A percentile compares a stretch with the other conserved stretches of the same genome.
These are phyloP conservation scores for Thoreauomyces humboldtii DNA, from an alignment of 192 early-diverging fungal genomes.

Conservation along the genomic window DNA sequence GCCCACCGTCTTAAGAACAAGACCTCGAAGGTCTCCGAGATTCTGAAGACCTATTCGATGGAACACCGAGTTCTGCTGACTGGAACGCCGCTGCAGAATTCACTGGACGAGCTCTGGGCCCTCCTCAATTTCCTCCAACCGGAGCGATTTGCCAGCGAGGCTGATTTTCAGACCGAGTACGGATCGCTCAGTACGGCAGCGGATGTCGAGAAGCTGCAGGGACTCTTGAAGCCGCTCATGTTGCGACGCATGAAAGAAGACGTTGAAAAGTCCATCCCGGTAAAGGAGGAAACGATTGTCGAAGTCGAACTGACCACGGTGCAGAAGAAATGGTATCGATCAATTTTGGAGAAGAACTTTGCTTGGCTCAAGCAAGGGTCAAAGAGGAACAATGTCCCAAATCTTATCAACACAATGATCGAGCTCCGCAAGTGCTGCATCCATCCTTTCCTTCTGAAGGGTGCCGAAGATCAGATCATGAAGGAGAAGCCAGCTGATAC, in stretches of 20 bases:
- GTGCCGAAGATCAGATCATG: conserved; percentile 77
- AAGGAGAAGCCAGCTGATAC: conserved; percentile 58
- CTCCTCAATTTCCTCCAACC: conserved; percentile 82
- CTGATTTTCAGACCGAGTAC: conserved; percentile 66
- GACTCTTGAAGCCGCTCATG: conserved; percentile 79
- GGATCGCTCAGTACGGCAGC: conserved; percentile 63
- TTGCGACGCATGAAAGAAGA: conserved; percentile 84
- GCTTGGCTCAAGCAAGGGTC: conserved; percentile 75
- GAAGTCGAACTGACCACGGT: conserved; percentile 82
- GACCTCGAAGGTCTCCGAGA: conserved; percentile 72
- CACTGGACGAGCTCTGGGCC: conserved; percentile 76
- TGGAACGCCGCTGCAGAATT: conserved; percentile 84
- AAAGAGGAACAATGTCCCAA: conserved; percentile 63
- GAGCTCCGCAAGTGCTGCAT: conserved; percentile 88
- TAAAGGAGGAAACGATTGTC: conserved; percentile 88
- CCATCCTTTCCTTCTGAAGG: conserved; percentile 78
- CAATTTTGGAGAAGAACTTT: conserved; percentile 81
- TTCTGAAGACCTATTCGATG: conserved; percentile 70
- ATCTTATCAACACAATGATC: conserved; percentile 85
- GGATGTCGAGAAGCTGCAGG: conserved; percentile 79
- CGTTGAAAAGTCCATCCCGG: conserved; percentile 82
- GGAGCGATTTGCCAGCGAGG: conserved; percentile 62
- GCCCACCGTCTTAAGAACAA: conserved; percentile 86
- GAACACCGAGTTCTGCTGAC: conserved; percentile 78
- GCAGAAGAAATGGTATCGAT: conserved; percentile 83